Base-by-base conservation (phyloP, 2,329 filamentous ascomycete species). In the Mycocentrospora acerina region DNA sequence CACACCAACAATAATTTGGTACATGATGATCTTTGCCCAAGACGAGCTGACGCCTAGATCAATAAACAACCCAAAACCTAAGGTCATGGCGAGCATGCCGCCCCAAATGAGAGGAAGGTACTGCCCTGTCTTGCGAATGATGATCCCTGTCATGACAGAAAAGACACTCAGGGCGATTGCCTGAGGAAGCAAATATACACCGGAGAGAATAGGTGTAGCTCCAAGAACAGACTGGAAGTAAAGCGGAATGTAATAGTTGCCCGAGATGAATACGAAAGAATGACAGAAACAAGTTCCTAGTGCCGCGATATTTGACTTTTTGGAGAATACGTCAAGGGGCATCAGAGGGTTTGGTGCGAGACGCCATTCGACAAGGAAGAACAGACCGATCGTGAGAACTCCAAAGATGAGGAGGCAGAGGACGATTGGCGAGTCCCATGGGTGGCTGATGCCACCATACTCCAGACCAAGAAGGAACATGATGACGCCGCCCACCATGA, bases 401-500 rank as follows among this genome's bases (percentile, higher is more conserved):
- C 88, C 88, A 51, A 91, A 89, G 32, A 91, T 70, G 48, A 94
- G 75, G 18, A 95, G 75, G 56, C 86, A 90, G 53, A 95, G 77
- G 22, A 90, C 85, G 1, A 80, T 83, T 2, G 85, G 75, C 0
- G 86, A 90, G 35, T 70, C 68, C 89, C 89, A 95, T 1, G 90
- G 85, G 48, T 80, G 81, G 15, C 76, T 40, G 11, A 89, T 79
- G 32, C 88, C 90, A 37, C 90, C 90, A 46, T 91, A 88, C 59
- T 94, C 85, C 9, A 95, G 79, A 1, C 89, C 90, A 28, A 95
- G 81, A 4, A 95, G 79, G 49, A 95, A 75, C 87, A 95, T 91
- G 14, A 94, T 73, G 0, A 87, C 90, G 14, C 85, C 88, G 28
- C 85, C 86, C 16, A 90, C 78, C 60, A 94, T 80, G 19, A 78